Evolutionary conservation across 169 alveolate genomes (phyloP).

Genomic region (Plasmodium knowlesi): DNA sequence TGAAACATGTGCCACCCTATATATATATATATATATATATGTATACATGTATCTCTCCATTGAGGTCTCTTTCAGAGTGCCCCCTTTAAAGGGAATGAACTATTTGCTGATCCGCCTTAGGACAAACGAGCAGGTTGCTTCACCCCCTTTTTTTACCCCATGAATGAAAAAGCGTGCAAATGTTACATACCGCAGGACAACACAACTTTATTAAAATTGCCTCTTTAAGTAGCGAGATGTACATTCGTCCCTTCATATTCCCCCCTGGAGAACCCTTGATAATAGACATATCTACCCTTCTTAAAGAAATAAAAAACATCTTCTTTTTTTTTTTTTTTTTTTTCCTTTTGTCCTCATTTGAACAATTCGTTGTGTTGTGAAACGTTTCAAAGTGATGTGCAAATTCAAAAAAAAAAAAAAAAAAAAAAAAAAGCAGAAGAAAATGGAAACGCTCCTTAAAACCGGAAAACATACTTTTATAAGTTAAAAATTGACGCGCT

Average conservation of each 20-base stretch:
- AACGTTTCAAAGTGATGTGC: background rate
- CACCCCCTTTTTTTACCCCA: background rate
- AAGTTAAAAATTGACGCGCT: slow-evolving; percentile 8
- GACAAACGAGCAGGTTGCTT: background rate
- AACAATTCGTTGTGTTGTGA: background rate
- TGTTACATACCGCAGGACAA: background rate
- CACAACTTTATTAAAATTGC: background rate
- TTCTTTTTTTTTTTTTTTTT: background rate
- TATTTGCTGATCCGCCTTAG: background rate
- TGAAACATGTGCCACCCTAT: background rate
- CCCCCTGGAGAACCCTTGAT: background rate
- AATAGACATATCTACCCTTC: background rate
- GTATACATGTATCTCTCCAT: too few species aligned
- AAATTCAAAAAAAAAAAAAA: background rate
- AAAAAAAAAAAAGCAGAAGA: background rate
- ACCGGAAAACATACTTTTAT: slow-evolving; percentile 1
- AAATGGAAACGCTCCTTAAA: background rate
- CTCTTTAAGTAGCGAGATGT: background rate
- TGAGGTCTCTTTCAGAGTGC: background rate
- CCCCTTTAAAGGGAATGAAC: background rate
- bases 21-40: too few species aligned
- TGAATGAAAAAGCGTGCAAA: background rate
- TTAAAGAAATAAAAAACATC: background rate
- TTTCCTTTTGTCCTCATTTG: background rate
- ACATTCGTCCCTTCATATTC: background rate